Evolutionary conservation across 1,139 yeast species (phyloP), one percentile per base, ranked within the genome.

Genomic region (Candida sojae): DNA sequence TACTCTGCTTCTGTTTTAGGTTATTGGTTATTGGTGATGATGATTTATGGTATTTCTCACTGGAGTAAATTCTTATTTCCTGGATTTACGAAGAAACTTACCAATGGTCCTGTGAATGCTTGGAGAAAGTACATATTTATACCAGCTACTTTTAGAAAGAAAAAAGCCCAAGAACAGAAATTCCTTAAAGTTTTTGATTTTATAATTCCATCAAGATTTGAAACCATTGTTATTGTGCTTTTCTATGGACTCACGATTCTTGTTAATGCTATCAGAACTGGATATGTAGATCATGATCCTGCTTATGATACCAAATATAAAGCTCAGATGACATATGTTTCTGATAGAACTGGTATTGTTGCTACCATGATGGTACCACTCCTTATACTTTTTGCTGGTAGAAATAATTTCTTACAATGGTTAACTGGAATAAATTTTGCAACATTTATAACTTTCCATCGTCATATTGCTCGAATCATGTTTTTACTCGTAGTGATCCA

Each of bases 1-100:
- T 71, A 76, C 54, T 86, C 86, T 9, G 62, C 73, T 23, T 83
- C 75, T 2, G 47, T 73, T 28, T 54, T 80, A 30, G 80, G 78
- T 0, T 81, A 71, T 56, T 80, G 85, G 83, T 72, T 67, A 1
- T 46, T 74, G 4, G 65, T 82, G 6, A 57, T 80, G 51, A 26
- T 80, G 1, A 31, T 73, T 31, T 75, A 77, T 4, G 68, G 70
- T 2, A 39, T 75, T 13, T 58, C 66, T 44, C 78, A 82, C 57
- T 75, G 82, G 80, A 55, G 66, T 12, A 63, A 58, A 43, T 28
- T 58, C 4, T 49, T 71, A 31, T 60, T 61, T 37, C 77, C 77
- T 2, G 49, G 58, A 0, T 40, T 62, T 5, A 53, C 59, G 17
- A 60, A 59, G 31, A 53, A 49, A 17, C 54, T 59, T 25, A 63